Base-by-base conservation (phyloP, 2,329 filamentous ascomycete species). In the Cercospora brassicicola region DNA sequence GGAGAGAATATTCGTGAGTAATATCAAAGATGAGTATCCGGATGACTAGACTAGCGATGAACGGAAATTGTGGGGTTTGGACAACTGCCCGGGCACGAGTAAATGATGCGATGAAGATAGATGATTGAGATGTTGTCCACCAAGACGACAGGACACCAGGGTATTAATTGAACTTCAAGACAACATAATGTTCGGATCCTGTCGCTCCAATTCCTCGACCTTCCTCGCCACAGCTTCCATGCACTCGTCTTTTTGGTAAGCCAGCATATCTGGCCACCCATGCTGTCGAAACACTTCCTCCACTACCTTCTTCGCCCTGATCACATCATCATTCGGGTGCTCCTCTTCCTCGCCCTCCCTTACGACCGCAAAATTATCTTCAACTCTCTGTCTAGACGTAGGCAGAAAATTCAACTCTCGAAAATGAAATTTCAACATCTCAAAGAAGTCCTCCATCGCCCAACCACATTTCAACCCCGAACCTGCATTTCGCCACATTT, bases 11-110 rank as follows among this genome's bases (percentile, higher is more conserved):
- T 99, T 98, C 81, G 85, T 97, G 33, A 96, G 93, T 73, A 98
- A 97, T 78, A 83, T 91, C 63, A 81, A 81, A 73, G 92, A 96
- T 73, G 89, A 94, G 75, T 97, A 93, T 79, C 94, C 94, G 0
- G 91, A 97, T 76, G 92, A 96, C 79, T 97, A 39, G 36, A 8
- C 4, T n/a, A 39, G 36, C 36, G 5, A 39, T 6, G 13, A 39
- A 39, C 36, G 6, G 2, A 6, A 39, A n/a, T 15, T 39, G 13
- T 39, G 15, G 36, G 13, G 5, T 7, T 39, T 39, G 36, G 36
- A n/a, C 33, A 39, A 39, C 15, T n/a, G 6, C 13, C 33, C 36
- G 8, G 36, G 36, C 36, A 39, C 36, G 36, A 39, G 36, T 39
- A 39, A 39, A 39, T 6, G 36, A 39, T 39, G 36, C 36, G n/a